phyloP scores from a whole-genome alignment of 257 asterid species.

The Solanum chmielewskii region DNA sequence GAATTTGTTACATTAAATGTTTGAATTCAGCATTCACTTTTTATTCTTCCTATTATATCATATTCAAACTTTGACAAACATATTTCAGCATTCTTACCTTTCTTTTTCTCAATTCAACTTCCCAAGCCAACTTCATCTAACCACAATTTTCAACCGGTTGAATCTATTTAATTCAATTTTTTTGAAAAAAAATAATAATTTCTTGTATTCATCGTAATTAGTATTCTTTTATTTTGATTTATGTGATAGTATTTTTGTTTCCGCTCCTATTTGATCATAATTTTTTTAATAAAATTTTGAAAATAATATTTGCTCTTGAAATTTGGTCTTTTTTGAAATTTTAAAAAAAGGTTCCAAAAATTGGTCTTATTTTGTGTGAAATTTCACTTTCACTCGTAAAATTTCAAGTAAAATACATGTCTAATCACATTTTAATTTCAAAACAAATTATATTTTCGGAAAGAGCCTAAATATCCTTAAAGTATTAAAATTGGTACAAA shows the following conservation, averaged over 20 bases:
- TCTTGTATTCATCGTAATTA: not conserved
- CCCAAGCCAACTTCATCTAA: not conserved
- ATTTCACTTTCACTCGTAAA: not conserved
- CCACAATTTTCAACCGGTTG: not conserved
- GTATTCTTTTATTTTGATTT: not conserved
- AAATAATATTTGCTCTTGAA: not conserved
- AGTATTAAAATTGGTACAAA: too few relatives aligned
- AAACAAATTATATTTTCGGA: not conserved
- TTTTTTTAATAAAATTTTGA: not conserved
- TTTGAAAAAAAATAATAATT: too few relatives aligned
- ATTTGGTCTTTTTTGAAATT: not conserved
- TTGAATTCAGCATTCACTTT: not conserved
- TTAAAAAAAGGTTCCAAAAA: not conserved
- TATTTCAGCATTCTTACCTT: not conserved
- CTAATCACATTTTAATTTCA: not conserved
- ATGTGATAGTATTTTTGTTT: not conserved
- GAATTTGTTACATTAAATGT: not conserved
- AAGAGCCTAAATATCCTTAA: too few relatives aligned
- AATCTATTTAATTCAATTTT: not conserved
- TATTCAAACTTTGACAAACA: not conserved
- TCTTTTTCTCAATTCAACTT: not conserved
- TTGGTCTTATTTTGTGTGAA: not conserved
- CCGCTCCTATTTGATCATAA: accelerated
- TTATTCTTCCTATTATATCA: not conserved
- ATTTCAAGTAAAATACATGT: not conserved